Evolutionary conservation across 352 stramenopile species (phyloP).

Genomic region (Ophiocytium majus): DNA sequence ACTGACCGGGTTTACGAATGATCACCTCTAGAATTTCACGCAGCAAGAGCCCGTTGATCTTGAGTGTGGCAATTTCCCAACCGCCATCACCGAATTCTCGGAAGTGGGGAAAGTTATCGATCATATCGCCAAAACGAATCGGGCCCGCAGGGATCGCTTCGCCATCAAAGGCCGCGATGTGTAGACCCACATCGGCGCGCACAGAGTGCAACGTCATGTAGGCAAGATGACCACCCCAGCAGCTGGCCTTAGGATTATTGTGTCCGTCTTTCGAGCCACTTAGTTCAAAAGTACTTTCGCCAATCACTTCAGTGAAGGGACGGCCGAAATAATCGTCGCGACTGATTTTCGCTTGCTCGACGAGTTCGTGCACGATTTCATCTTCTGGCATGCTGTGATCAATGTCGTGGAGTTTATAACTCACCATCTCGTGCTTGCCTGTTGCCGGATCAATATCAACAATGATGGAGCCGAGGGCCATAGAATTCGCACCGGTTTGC

Average conservation of each 20-base stretch:
- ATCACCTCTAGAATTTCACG: no score
- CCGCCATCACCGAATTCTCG: not conserved
- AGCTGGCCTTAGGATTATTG: not conserved
- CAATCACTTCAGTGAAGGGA: not conserved
- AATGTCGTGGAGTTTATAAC: not conserved
- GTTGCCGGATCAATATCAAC: not conserved
- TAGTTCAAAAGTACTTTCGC: not conserved
- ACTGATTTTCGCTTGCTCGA: not conserved
- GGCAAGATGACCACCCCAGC: not conserved
- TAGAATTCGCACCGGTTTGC: not conserved
- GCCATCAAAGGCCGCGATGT: not conserved
- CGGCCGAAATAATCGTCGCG: not conserved
- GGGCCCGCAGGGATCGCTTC: not conserved
- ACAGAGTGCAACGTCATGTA: not conserved
- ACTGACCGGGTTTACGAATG: no score
- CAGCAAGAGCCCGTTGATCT: not conserved
- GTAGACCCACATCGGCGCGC: not conserved
- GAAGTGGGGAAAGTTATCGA: conserved; percentile 14
- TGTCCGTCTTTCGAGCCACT: not conserved
- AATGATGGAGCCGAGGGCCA: not conserved
- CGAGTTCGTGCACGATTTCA: not conserved
- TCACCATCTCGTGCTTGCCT: not conserved
- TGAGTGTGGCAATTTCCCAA: not conserved
- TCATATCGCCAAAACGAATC: conserved; percentile 1
- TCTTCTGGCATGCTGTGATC: not conserved